Evolutionary conservation across 768 basidiomycete species (phyloP).

Genomic region (Tephrocybe rancida): DNA sequence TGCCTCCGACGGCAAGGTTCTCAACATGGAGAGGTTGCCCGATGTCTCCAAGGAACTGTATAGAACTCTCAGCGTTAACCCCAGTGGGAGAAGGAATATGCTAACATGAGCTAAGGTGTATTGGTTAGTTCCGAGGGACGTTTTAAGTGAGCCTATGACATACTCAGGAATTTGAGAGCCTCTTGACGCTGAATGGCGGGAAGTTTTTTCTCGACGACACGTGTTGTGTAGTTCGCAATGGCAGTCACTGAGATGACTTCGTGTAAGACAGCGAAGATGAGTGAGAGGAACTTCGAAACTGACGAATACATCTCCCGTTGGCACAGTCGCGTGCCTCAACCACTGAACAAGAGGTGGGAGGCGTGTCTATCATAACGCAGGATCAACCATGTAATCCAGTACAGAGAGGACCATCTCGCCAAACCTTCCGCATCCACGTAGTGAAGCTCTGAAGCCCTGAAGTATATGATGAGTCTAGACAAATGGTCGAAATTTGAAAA

Average conservation of each 20-base stretch:
- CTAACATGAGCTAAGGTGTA: conserved; percentile 31
- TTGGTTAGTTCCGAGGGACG: background rate
- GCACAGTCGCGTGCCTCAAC: conserved; percentile 47
- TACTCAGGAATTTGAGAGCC: conserved; percentile 54
- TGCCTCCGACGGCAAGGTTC: conserved; percentile 44
- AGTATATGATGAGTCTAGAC: background rate
- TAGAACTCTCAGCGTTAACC: background rate
- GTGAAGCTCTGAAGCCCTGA: conserved; percentile 44
- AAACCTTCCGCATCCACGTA: conserved; percentile 53
- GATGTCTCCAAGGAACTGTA: conserved; percentile 48
- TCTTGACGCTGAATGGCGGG: conserved; percentile 45
- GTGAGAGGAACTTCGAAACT: conserved; percentile 26
- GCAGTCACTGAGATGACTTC: conserved; percentile 41
- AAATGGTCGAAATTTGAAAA: background rate
- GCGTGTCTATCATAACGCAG: conserved; percentile 32
- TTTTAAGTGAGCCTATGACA: conserved; percentile 2
- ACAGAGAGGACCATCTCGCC: background rate
- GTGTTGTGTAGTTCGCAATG: conserved; percentile 58
- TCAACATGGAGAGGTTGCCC: conserved; percentile 53
- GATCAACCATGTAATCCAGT: background rate
- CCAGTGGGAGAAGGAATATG: background rate
- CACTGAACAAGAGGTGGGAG: conserved; percentile 51
- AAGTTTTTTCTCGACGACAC: conserved; percentile 44
- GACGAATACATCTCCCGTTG: conserved; percentile 38
- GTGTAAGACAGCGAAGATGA: conserved; percentile 12